Evolutionary conservation across 345 rosid species (phyloP).

Genomic region (Brassica cretica): DNA sequence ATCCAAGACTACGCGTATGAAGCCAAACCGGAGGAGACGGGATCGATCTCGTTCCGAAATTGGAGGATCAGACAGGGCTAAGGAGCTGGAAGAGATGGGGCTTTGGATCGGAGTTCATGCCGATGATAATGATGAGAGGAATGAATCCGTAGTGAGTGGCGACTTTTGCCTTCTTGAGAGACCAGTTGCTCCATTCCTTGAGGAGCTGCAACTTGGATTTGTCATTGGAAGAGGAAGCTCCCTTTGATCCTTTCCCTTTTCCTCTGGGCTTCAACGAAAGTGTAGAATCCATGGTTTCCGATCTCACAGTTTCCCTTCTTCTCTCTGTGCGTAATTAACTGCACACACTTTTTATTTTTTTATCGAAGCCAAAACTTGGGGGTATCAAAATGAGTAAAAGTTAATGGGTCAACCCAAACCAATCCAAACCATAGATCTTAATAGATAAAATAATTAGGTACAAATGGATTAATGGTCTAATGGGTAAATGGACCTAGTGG

Average conservation of each 20-base stretch:
- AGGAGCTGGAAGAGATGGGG: slow-evolving; percentile 90
- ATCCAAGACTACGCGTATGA: slow-evolving; percentile 29
- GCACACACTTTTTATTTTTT: background rate
- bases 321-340: background rate
- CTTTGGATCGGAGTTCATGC: slow-evolving; percentile 95
- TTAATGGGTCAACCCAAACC: too few species aligned
- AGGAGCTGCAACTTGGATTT: slow-evolving; percentile 47
- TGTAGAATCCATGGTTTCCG: slow-evolving; percentile 51
- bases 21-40: slow-evolving; percentile 22
- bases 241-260: slow-evolving; percentile 53
- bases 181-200: slow-evolving; percentile 95
- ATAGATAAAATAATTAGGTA: too few species aligned
- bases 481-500: too few species aligned
- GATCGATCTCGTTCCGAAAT: background rate
- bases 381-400: too few species aligned
- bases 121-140: slow-evolving; percentile 78
- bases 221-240: slow-evolving; percentile 43
- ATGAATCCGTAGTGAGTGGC: slow-evolving; percentile 89
- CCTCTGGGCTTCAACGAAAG: slow-evolving; percentile 56
- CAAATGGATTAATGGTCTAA: too few species aligned
- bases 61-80: slow-evolving; percentile 60
- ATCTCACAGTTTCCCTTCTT: slow-evolving; percentile 20
- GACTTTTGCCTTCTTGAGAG: slow-evolving; percentile 84
- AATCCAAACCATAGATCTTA: too few species aligned
- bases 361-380: background rate